Evolutionary conservation across 2,329 filamentous ascomycete species (phyloP), one percentile per base, ranked within the genome.

Genomic region (Xylaria sp.): DNA sequence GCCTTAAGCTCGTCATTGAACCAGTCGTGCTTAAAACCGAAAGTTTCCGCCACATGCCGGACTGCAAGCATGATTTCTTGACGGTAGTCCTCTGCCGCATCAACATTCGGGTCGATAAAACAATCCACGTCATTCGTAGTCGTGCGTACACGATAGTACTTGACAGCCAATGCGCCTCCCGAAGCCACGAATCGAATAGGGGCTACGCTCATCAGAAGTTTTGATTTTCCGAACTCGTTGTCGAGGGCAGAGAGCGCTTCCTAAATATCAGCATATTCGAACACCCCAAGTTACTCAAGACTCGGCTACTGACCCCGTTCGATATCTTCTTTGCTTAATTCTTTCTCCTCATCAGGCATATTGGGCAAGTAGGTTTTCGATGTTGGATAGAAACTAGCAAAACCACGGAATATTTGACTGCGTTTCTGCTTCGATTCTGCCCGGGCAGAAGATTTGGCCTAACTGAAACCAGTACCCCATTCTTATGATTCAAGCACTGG

Each of bases 151-250:
- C 65, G 54, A 28, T 74, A 73, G 40, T 75, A 68, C 31, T 71
- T 70, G 17, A 76, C 72, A 9, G 76, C 68, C 23, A 78, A 51
- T 46, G 59, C 70, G 15, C 75, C 74, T 17, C 74, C 75, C 3
- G 75, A 66, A 3, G 71, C 66, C 48, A 78, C 71, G 66, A 77
- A 72, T 13, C 74, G 71, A 46, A 78, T 68, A 9, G 76, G 76
- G 6, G 74, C 74, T 15, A 78, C 63, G 46, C 73, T 74, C 71
- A 74, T 74, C 33, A 77, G 69, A 23, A 76, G 65, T 31, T 76
- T 72, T 20, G 71, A 75, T 48, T 67, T 66, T 13, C 70, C 71
- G 20, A 77, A 71, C n/a, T 73, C 67, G 15, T 58, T 59, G 40
- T 77, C 72, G 10, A 77, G 70, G 11, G 72, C 69, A 20, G 59